These are phyloP conservation scores for Neurospora pannonica DNA, from an alignment of 495 filamentous ascomycete genomes.

Conservation along the genomic window DNA sequence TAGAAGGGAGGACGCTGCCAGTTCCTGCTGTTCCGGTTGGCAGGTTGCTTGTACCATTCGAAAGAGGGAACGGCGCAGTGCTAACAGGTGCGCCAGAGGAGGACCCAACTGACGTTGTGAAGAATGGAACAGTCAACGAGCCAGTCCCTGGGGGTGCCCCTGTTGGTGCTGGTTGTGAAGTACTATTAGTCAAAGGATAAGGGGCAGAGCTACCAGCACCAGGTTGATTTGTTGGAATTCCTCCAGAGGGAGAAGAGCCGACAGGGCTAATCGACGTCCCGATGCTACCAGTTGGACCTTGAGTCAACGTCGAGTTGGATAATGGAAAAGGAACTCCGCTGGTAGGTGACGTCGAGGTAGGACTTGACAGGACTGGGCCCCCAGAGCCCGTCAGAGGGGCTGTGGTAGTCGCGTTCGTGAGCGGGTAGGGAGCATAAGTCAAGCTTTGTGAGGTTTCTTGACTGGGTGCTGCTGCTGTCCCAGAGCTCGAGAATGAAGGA, in stretches of 20 bases:
- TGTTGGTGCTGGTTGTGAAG: neutral
- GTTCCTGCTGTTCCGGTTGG: constrained; percentile 4
- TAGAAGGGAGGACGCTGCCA: neutral
- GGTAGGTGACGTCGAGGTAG: neutral
- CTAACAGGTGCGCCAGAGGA: neutral
- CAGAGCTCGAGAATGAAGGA: neutral
- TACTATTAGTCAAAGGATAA: constrained; percentile 9
- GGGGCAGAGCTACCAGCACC: neutral
- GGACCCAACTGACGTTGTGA: neutral
- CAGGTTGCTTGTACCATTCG: neutral
- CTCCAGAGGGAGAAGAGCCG: neutral
- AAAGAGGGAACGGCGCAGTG: neutral
- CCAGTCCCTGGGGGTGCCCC: neutral
- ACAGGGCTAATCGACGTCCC: neutral
- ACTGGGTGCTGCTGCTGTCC: neutral
- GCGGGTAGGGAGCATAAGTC: constrained; percentile 2
- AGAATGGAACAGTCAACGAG: neutral
- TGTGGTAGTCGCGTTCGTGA: constrained; percentile 7
- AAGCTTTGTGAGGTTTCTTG: neutral
- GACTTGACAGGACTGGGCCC: neutral
- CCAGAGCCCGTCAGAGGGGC: constrained; percentile 1
- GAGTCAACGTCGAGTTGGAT: constrained; percentile 10
- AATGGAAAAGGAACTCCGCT: constrained; percentile 14
- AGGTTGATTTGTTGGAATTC: neutral
- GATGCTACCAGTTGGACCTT: neutral